phyloP scores from a whole-genome alignment of 768 basidiomycete species.

The Sarcodon aspratus region DNA sequence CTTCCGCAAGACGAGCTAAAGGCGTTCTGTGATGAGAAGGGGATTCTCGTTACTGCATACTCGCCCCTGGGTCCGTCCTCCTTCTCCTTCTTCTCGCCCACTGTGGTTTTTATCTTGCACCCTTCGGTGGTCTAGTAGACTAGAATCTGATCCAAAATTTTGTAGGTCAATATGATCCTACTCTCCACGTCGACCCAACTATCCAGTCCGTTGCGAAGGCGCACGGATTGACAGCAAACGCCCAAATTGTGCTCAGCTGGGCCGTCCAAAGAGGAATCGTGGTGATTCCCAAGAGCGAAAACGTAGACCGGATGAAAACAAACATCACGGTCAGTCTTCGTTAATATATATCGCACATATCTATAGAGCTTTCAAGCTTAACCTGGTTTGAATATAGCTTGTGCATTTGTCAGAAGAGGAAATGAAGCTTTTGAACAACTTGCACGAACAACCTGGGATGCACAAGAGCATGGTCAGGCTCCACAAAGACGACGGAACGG shows the following conservation, averaged over 20 bases:
- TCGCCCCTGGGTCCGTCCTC: conserved; percentile 28
- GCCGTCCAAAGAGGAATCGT: conserved; percentile 38
- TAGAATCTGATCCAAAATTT: too few relatives aligned
- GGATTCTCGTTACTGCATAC: conserved; percentile 39
- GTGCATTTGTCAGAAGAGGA: too few relatives aligned
- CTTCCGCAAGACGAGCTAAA: conserved; percentile 36
- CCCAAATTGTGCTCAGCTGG: conserved; percentile 49
- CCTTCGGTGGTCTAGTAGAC: conserved; percentile 26
- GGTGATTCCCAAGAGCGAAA: conserved; percentile 43
- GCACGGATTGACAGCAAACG: conserved; percentile 4
- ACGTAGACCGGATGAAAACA: conserved; percentile 32
- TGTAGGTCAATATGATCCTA: conserved; percentile 33
- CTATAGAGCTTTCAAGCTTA: not conserved
- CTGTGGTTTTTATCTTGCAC: conserved; percentile 24
- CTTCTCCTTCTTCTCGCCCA: not conserved
- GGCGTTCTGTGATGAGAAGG: conserved; percentile 35
- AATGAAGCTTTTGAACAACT: too few relatives aligned
- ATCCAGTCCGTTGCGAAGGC: too few relatives aligned
- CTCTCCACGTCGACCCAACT: too few relatives aligned
- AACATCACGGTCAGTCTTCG: conserved; percentile 37
- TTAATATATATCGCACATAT: not conserved
- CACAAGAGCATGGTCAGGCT: too few relatives aligned
- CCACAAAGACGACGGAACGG: conserved; percentile 9
- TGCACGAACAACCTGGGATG: too few relatives aligned
- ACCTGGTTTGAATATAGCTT: too few relatives aligned